Base-by-base conservation (phyloP, 352 stramenopile genomes). In the Paralagenidium karlingii region DNA sequence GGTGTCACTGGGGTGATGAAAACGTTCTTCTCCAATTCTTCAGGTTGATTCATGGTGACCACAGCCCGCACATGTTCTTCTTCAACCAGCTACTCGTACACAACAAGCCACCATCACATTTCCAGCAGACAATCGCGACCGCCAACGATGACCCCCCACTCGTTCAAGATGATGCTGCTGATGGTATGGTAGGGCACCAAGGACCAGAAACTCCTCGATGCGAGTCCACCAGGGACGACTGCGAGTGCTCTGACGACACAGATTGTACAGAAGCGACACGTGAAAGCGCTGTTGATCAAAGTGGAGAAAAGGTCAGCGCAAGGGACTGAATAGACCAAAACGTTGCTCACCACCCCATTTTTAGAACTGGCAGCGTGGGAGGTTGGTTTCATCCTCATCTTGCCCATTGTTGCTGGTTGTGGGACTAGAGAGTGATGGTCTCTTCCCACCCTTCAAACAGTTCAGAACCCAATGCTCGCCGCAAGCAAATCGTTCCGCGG, bases 181-280 rank as follows among this genome's bases (percentile, higher is more conserved):
- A 18, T 53, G 56, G 32, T 86, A 47, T 15, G 75, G 75, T 22
- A 89, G 53, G 24, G 75, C 75, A 13, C 75, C 75, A 13, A 89
- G 69, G 15, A 89, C 43, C 33, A 89, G 48, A 25, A 59, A 55
- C 25, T 64, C 51, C 40, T 84, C 59, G 6, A 89, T 57, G 47
- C 53, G 58, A 29, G 60, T 84, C 75, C 75, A 89, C 75, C 75
- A 89, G 26, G 75, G 68, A 16, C 75, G 68, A 1, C 53, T 47
- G 12, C 51, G 48, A 19, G 67, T 53, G 31, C 78, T 45, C 5
- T 55, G 50, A 31, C 77, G 49, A 34, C 54, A 15, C 38, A 89
- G 44, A 40, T 89, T 89, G 58, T 84, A 89, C 41, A 80, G 50
- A 27, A 89, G 55, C 20, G 75, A 86, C n/a, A 89, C 58, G 42